Evolutionary conservation across 805 yeast genomes (phyloP).

Genomic region (Spathaspora gorwiae): DNA sequence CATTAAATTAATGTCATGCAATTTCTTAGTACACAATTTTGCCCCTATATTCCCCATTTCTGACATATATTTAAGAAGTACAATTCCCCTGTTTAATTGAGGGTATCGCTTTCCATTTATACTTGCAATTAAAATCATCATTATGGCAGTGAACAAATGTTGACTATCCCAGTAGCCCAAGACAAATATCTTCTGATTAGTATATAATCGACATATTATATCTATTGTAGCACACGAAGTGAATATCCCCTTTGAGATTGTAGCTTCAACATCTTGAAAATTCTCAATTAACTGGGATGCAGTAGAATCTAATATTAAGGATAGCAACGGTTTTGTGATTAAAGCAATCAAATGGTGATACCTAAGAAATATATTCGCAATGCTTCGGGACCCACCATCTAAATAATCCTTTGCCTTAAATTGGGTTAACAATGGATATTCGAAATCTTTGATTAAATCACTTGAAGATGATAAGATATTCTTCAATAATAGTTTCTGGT

Average conservation of each 20-base stretch:
- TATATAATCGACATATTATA: conserved; percentile 23
- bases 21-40: conserved; percentile 22
- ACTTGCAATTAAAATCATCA: conserved; percentile 24
- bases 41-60: conserved; percentile 33
- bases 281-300: conserved; percentile 19
- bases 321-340: conserved; percentile 30
- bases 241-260: conserved; percentile 24
- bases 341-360: conserved; percentile 30
- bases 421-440: conserved; percentile 22
- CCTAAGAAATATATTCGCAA: conserved; percentile 32
- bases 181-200: conserved; percentile 23
- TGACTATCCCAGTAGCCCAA: conserved; percentile 40
- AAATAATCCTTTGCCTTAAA: conserved; percentile 4
- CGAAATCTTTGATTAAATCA: conserved; percentile 29
- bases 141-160: conserved; percentile 31
- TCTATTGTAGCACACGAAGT: conserved; percentile 29
- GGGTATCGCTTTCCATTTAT: conserved; percentile 14
- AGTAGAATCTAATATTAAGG: conserved; percentile 24
- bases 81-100: conserved; percentile 22
- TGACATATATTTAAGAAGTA: conserved; percentile 32
- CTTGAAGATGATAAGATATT: conserved; percentile 24
- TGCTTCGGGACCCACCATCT: conserved; percentile 18
- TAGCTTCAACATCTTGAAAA: conserved; percentile 18
- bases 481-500: conserved; percentile 28
- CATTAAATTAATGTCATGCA: conserved; percentile 19